These are phyloP conservation scores for Bipolaris bicolor DNA, from an alignment of 2,329 filamentous ascomycete genomes.

Conservation along the genomic window DNA sequence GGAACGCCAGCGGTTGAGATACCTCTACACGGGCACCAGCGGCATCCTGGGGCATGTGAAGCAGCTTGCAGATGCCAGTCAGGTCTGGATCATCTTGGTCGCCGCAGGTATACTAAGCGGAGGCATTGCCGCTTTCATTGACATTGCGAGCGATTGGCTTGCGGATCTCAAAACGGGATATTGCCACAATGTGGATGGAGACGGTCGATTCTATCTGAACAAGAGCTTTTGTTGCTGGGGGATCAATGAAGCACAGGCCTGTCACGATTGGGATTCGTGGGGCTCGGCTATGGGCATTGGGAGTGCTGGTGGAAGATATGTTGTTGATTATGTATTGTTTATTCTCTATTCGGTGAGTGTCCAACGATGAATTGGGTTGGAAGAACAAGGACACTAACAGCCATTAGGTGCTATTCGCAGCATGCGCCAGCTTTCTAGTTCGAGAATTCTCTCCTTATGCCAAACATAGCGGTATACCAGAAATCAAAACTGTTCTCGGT, in stretches of 20 bases:
- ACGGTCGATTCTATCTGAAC: slow-evolving; percentile 89
- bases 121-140: slow-evolving; percentile 83
- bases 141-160: slow-evolving; percentile 90
- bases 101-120: slow-evolving; percentile 85
- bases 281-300: slow-evolving; percentile 72
- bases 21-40: slow-evolving; percentile 70
- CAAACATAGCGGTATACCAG: slow-evolving; percentile 93
- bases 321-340: slow-evolving; percentile 88
- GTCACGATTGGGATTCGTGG: slow-evolving; percentile 88
- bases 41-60: slow-evolving; percentile 76
- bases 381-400: slow-evolving; percentile 18
- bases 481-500: slow-evolving; percentile 95
- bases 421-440: slow-evolving; percentile 78
- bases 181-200: slow-evolving; percentile 76
- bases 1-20: slow-evolving; percentile 85
- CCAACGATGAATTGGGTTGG: not conserved
- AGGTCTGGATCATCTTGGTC: slow-evolving; percentile 90
- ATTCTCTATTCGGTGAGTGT: slow-evolving; percentile 76
- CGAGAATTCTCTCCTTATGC: slow-evolving; percentile 85
- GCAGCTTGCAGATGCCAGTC: slow-evolving; percentile 79
- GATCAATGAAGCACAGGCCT: slow-evolving; percentile 76
- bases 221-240: slow-evolving; percentile 93
- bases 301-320: slow-evolving; percentile 73
- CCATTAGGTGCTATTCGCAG: slow-evolving; percentile 73
- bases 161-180: slow-evolving; percentile 90